A percentile compares a stretch with the other conserved stretches of the same genome.
These are phyloP conservation scores for Tylopilus sp. DNA, from an alignment of 768 basidiomycete species.

Conservation along the genomic window DNA sequence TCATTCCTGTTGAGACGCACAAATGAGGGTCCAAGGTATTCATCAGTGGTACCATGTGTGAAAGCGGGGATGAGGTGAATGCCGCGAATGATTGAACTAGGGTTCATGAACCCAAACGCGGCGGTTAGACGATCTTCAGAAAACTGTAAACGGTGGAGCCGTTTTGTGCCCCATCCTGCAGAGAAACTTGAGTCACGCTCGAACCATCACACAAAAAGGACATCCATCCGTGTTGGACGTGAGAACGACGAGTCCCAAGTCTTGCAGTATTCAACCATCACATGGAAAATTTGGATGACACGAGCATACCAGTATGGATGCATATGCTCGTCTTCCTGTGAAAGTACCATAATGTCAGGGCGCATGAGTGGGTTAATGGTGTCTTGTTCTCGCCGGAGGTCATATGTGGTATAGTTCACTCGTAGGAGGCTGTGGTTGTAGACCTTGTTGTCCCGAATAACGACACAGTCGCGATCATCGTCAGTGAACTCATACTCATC, in stretches of 20 bases:
- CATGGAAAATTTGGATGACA: neutral
- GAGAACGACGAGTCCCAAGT: neutral
- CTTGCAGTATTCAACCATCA: neutral
- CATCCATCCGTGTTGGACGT: neutral
- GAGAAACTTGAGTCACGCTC: no score
- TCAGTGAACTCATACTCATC: conserved; percentile 26
- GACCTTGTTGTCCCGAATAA: conserved; percentile 17
- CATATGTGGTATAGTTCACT: conserved; percentile 32
- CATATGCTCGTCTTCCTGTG: neutral
- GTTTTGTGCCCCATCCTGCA: neutral
- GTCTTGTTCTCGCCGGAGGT: conserved; percentile 33
- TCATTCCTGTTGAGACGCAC: no score
- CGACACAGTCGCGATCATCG: conserved; percentile 20
- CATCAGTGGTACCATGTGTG: no score
- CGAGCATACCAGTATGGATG: neutral
- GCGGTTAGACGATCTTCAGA: no score
- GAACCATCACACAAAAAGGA: neutral
- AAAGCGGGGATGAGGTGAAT: no score
- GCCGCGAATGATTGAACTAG: no score
- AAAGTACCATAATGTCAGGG: conserved; percentile 32
- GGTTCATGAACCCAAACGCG: no score
- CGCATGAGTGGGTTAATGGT: conserved; percentile 33
- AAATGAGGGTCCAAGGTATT: no score
- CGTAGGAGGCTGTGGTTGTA: conserved; percentile 6
- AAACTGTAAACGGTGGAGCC: no score